Conservation (phyloP, 1,139 yeast genomes). For the Suhomyces kunorum region DNA sequence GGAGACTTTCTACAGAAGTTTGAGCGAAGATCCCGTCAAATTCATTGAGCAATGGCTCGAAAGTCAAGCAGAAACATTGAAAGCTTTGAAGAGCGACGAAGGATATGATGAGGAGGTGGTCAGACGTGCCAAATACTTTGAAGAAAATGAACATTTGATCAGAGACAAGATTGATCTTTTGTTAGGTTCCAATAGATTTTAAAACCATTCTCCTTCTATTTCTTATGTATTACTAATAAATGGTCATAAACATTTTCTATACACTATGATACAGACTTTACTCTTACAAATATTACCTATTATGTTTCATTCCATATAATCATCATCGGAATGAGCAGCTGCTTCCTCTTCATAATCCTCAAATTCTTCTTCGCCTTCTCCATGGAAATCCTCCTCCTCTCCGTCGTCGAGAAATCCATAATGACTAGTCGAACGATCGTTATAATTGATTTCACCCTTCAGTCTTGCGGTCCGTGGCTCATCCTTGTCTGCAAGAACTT, state of each 20-base stretch:
- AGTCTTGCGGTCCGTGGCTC: constrained; percentile 19
- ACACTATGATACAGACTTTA: constrained; percentile 10
- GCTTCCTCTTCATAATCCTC: constrained; percentile 20
- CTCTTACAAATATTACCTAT: constrained; percentile 3
- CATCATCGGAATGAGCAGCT: constrained; percentile 14
- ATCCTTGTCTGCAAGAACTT: constrained; percentile 12
- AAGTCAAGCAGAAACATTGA: constrained; percentile 73
- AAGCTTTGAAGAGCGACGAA: constrained; percentile 79
- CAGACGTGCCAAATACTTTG: constrained; percentile 78
- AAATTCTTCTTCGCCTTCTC: constrained; percentile 17
- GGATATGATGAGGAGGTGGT: constrained; percentile 90
- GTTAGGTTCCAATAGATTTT: constrained; percentile 41
- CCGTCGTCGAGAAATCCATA: constrained; percentile 15
- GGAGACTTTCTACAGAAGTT: constrained; percentile 64
- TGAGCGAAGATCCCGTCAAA: constrained; percentile 74
- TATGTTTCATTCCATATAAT: constrained; percentile 14
- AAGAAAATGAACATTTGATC: constrained; percentile 64
- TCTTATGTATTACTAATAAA: constrained; percentile 11
- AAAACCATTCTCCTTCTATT: constrained; percentile 5
- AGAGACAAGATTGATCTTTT: constrained; percentile 76
- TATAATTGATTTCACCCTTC: constrained; percentile 18
- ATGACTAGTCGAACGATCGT: constrained; percentile 14
- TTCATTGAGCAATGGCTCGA: constrained; percentile 74
- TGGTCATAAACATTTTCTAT: constrained; percentile 7
- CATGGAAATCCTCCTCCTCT: constrained; percentile 17